A percentile compares a stretch with the other conserved stretches of the same genome.
Conservation (phyloP, 176 grass and related monocot species). For the Cenchrus fungigraminus region DNA sequence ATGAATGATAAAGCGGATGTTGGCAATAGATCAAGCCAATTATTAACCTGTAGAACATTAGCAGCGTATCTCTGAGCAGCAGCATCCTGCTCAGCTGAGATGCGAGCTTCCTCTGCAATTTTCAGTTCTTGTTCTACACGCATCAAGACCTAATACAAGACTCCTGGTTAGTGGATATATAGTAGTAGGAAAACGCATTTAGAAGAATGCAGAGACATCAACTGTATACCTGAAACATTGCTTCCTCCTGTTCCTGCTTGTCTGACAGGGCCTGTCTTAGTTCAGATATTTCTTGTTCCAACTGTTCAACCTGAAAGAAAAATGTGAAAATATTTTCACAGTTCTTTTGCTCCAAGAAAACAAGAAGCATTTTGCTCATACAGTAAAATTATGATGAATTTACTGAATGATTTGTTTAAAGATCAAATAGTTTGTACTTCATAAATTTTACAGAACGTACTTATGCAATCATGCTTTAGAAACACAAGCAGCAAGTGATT, state of each 20-base stretch:
- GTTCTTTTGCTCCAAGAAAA: slow-evolving; percentile 26
- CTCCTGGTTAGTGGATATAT: slow-evolving; percentile 36
- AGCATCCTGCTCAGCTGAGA: slow-evolving; percentile 95
- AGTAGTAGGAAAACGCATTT: slow-evolving; percentile 30
- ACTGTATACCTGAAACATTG: slow-evolving; percentile 92
- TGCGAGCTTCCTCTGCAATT: slow-evolving; percentile 94
- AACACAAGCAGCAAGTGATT: slow-evolving; percentile 2
- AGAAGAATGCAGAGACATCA: neutral
- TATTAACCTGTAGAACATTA: slow-evolving; percentile 87
- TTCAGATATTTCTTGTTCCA: slow-evolving; percentile 81
- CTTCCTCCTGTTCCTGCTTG: slow-evolving; percentile 96
- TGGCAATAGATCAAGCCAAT: slow-evolving; percentile 31
- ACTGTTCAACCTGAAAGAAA: slow-evolving; percentile 83
- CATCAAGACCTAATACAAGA: slow-evolving; percentile 75
- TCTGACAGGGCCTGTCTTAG: slow-evolving; percentile 75
- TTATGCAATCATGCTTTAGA: slow-evolving; percentile 8
- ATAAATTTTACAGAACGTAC: slow-evolving; percentile 15
- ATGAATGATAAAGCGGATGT: slow-evolving; percentile 19
- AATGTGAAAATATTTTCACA: slow-evolving; percentile 21
- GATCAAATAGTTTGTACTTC: neutral
- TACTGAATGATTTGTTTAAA: slow-evolving; percentile 13
- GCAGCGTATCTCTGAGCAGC: slow-evolving; percentile 86
- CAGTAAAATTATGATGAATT: slow-evolving; percentile 10
- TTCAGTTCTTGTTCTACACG: slow-evolving; percentile 99
- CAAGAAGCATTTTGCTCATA: neutral